phyloP scores from a whole-genome alignment of 2,329 filamentous ascomycete species.

The Trichophaea hybrida region DNA sequence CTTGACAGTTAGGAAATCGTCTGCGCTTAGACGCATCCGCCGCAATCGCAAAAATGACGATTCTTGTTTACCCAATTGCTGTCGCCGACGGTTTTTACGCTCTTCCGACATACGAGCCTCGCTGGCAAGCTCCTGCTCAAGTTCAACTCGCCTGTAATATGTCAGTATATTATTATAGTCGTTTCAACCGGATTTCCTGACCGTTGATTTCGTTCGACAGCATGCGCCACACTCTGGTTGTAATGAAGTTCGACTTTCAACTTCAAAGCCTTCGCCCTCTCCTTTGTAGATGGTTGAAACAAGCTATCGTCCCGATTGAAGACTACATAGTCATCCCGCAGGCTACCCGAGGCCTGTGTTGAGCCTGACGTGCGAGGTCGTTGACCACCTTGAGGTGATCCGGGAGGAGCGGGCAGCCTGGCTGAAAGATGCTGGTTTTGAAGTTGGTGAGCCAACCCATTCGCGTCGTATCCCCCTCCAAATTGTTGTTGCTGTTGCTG shows the following conservation, averaged over 20 bases:
- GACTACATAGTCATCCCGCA: conserved; percentile 62
- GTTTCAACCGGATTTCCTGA: conserved; percentile 33
- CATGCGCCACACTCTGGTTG: conserved; percentile 94
- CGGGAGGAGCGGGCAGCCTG: conserved; percentile 54
- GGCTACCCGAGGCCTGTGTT: conserved; percentile 65
- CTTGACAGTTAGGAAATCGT: conserved; percentile 93
- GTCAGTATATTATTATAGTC: not conserved
- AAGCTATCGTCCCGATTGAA: conserved; percentile 58
- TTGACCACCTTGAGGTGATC: conserved; percentile 49
- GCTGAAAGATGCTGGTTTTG: conserved; percentile 85
- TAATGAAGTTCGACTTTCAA: conserved; percentile 67
- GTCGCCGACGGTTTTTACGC: conserved; percentile 72
- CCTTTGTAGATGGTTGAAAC: conserved; percentile 56
- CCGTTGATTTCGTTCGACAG: conserved; percentile 88
- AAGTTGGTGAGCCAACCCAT: conserved; percentile 86
- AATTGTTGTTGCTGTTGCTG: conserved; percentile 23
- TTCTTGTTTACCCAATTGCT: conserved; percentile 72
- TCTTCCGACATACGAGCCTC: conserved; percentile 55
- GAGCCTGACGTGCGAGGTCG: conserved; percentile 81
- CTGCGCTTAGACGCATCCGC: conserved; percentile 78
- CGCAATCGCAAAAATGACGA: conserved; percentile 88
- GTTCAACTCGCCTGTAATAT: conserved; percentile 51
- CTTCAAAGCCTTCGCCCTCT: conserved; percentile 52
- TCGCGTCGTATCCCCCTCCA: conserved; percentile 38
- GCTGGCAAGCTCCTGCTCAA: conserved; percentile 63